Base-by-base conservation (phyloP, 2,329 filamentous ascomycete species). In the Lasiodiplodia citricola region DNA sequence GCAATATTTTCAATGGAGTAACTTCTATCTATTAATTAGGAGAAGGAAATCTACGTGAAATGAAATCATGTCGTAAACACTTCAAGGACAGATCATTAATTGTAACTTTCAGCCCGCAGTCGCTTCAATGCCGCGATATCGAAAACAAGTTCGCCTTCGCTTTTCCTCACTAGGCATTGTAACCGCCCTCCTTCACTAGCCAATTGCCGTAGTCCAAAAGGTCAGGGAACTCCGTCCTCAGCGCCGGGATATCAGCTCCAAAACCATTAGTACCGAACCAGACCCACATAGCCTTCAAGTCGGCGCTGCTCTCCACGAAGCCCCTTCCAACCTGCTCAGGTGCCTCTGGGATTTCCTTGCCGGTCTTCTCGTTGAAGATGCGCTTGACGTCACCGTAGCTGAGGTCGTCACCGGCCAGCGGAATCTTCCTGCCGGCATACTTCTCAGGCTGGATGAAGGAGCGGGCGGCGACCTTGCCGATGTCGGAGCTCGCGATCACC, bases 331-430 rank as follows among this genome's bases (percentile, higher is more conserved):
- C 47, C 14, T 82, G 74, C 0, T 72, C 63, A 44, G 79, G 85
- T 2, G 80, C 81, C 44, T 70, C 74, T 0, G 83, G 83, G 23
- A 85, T 70, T 3, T 76, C 73, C 57, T 72, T 38, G 0, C 84
- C 84, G 0, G 81, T 82, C 60, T 78, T 79, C 41, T 80, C 71
- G 74, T 80, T 77, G 71, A 86, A 86, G 10, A 80, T 76, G 18
- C 74, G 70, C 16, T 76, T 75, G 13, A 82, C 80, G 38, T 84
- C 74, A 0, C 73, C 72, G 35, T 79, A 80, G 0, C 80, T 83
- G 50, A 87, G 70, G 25, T 85, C 81, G 64, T 86, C 85, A 0
- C 85, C 84, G 0, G 85, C 85, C 11, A 87, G 70, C 8, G 82
- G 80, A 31, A 86, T 75, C 2, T 74, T 76, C 63, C 75, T 75